Evolutionary conservation across 805 yeast genomes (phyloP).

Genomic region (Saccharomyces kudriavzevii): DNA sequence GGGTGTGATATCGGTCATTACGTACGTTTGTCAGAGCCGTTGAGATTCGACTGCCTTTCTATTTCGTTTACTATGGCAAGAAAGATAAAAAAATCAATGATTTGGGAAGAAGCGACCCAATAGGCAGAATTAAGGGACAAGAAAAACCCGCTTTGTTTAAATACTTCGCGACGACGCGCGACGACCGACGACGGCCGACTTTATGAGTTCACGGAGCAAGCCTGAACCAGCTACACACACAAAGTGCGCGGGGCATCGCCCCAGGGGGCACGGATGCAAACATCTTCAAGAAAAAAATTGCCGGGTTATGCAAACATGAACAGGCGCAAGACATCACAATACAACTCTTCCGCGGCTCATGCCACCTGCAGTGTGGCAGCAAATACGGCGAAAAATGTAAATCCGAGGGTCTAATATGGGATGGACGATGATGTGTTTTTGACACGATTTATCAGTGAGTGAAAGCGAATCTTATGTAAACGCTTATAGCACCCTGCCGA

Average conservation of each 20-base stretch:
- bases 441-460: background rate
- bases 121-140: background rate
- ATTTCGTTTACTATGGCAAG: background rate
- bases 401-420: background rate
- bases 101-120: background rate
- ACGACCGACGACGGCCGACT: background rate
- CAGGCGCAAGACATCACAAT: background rate
- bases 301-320: background rate
- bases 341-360: background rate
- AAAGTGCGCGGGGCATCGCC: background rate
- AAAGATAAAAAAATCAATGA: background rate
- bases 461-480: background rate
- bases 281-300: background rate
- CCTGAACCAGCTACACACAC: background rate
- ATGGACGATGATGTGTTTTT: background rate
- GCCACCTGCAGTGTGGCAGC: background rate
- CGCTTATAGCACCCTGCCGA: background rate
- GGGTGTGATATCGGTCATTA: background rate
- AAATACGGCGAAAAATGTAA: background rate
- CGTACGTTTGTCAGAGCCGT: background rate
- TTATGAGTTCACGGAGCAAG: background rate
- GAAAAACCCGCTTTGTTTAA: background rate
- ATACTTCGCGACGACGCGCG: background rate
- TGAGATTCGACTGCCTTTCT: background rate
- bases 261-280: background rate